These are phyloP conservation scores for Naganishia liquefaciens DNA, from an alignment of 1,284 basidiomycete genomes.

Conservation along the genomic window DNA sequence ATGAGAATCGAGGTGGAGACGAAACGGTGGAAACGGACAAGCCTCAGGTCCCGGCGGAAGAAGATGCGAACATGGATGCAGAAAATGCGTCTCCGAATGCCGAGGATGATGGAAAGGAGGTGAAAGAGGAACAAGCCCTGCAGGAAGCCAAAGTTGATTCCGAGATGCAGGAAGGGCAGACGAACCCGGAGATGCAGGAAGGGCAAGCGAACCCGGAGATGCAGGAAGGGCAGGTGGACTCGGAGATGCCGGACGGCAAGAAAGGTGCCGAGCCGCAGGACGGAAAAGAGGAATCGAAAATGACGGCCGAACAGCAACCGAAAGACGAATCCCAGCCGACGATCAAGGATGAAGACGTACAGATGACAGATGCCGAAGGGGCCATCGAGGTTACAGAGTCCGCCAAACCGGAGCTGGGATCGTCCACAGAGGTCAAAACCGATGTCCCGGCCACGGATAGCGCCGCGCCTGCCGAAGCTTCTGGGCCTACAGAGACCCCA, in stretches of 20 bases:
- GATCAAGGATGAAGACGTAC: not conserved
- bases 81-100: not conserved
- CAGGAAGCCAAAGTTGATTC: not conserved
- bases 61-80: slow-evolving; percentile 2
- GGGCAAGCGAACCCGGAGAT: not conserved
- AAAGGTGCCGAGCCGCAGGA: not conserved
- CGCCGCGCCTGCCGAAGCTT: no score
- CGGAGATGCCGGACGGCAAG: not conserved
- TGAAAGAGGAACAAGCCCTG: not conserved
- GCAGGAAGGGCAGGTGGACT: no score
- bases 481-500: no score
- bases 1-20: not conserved
- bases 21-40: slow-evolving; percentile 6
- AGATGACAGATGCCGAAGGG: slow-evolving; percentile 2
- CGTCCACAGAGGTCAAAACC: not conserved
- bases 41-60: slow-evolving; percentile 4
- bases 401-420: not conserved
- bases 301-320: no score
- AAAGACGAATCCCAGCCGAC: no score
- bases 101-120: not conserved
- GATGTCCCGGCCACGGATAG: not conserved
- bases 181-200: not conserved
- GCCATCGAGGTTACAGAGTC: not conserved
- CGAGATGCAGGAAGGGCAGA: not conserved
- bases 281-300: no score